These are phyloP conservation scores for Erythrobasidium yunnanense DNA, from an alignment of 768 basidiomycete genomes.

Conservation along the genomic window DNA sequence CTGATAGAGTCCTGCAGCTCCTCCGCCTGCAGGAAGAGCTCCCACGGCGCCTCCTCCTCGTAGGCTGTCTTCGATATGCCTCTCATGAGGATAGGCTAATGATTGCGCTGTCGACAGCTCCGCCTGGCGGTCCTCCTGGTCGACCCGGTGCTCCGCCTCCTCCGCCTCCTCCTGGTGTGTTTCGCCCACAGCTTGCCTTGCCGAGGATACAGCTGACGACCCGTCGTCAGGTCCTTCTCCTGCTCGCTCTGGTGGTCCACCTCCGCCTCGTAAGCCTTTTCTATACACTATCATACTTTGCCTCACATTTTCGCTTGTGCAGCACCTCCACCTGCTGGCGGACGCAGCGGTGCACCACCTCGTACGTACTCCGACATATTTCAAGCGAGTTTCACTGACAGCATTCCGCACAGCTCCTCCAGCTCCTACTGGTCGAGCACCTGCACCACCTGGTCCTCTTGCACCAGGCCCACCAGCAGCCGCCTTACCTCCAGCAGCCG, in stretches of 20 bases:
- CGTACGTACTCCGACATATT: neutral
- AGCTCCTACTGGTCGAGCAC: slow-evolving; percentile 31
- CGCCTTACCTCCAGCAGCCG: neutral
- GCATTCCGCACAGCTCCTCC: slow-evolving; percentile 38
- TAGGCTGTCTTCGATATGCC: neutral
- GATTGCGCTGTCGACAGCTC: neutral
- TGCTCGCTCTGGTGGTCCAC: slow-evolving; percentile 10
- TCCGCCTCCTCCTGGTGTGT: slow-evolving; percentile 4
- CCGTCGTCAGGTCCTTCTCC: neutral
- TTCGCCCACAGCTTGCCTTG: neutral
- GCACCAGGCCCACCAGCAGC: slow-evolving; percentile 34
- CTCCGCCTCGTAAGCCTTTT: slow-evolving; percentile 19
- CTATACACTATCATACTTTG: neutral
- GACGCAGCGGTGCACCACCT: neutral
- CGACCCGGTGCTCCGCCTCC: slow-evolving; percentile 14
- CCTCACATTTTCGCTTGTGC: neutral
- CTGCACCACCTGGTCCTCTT: slow-evolving; percentile 32
- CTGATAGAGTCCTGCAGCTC: neutral
- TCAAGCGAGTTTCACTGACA: slow-evolving; percentile 33
- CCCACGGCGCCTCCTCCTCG: neutral
- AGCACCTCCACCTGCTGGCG: slow-evolving; percentile 11
- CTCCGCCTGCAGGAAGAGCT: neutral
- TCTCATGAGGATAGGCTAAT: neutral
- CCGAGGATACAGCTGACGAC: neutral
- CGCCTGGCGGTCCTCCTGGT: neutral